Conservation (phyloP, 225 moss, liverwort and hornwort species). For the Bryum argenteum region DNA sequence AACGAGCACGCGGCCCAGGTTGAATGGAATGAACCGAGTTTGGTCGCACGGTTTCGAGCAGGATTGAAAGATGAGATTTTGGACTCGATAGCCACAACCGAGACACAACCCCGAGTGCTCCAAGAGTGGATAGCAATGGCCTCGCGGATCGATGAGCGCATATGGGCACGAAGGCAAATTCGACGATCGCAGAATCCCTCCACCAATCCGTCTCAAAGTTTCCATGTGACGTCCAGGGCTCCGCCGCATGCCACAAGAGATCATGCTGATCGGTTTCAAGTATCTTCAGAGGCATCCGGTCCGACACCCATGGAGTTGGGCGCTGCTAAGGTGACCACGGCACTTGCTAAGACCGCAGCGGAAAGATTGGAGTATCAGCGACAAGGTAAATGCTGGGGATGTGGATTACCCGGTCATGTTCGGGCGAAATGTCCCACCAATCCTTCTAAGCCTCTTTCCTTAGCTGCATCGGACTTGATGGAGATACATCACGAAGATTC, state of each 20-base stretch:
- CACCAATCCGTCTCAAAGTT: no score
- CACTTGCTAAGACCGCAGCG: background rate
- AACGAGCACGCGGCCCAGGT: no score
- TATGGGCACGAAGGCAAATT: no score
- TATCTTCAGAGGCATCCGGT: background rate
- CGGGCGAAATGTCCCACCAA: no score
- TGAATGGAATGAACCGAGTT: background rate
- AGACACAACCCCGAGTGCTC: background rate
- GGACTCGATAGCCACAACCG: no score
- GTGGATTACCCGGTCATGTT: no score
- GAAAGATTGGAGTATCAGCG: background rate
- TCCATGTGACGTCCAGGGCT: no score
- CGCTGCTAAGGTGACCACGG: background rate
- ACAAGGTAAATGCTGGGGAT: no score
- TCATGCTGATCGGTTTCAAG: background rate
- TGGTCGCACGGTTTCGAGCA: background rate
- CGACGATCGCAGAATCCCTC: no score
- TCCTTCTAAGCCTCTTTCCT: no score
- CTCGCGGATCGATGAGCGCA: background rate
- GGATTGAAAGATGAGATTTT: background rate
- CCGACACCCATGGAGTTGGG: background rate
- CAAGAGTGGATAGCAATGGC: background rate
- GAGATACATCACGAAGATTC: no score
- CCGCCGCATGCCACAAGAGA: background rate
- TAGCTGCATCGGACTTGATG: no score